A percentile compares a stretch with the other conserved stretches of the same genome.
phyloP scores from a whole-genome alignment of 1,284 basidiomycete species.

The Tilletia horrida region DNA sequence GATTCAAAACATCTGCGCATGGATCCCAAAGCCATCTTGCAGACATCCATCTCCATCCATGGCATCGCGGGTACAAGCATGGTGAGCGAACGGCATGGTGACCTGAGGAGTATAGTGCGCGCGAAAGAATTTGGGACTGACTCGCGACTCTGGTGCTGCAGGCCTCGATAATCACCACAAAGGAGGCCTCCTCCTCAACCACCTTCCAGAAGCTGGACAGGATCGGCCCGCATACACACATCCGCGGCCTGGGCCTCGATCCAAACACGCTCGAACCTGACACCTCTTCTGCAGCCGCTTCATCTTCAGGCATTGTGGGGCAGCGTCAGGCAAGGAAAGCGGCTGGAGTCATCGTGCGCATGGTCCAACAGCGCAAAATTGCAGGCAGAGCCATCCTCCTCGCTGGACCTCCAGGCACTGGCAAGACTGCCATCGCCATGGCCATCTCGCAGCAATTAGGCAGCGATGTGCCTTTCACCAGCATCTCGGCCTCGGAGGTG shows the following conservation, averaged over 20 bases:
- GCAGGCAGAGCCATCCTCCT: conserved; percentile 92
- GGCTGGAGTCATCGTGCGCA: conserved; percentile 92
- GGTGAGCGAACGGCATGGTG: neutral
- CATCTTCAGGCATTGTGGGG: conserved; percentile 90
- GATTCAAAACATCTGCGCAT: too few relatives aligned
- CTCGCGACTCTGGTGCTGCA: neutral
- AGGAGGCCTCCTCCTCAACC: conserved; percentile 15
- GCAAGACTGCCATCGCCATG: conserved; percentile 95
- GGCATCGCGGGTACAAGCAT: neutral
- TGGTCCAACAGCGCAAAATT: conserved; percentile 94
- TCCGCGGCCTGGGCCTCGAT: conserved; percentile 25
- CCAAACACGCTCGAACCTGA: conserved; percentile 22
- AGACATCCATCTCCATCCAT: too few relatives aligned
- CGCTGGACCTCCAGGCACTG: conserved; percentile 90
- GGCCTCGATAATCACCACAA: conserved; percentile 14
- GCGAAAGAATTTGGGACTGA: neutral
- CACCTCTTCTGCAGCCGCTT: conserved; percentile 56
- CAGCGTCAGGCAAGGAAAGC: conserved; percentile 92
- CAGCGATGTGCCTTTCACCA: conserved; percentile 90
- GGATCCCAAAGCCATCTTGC: neutral
- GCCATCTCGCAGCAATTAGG: conserved; percentile 93
- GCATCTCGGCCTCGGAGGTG: conserved; percentile 93
- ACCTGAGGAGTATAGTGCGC: neutral
- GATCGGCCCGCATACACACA: conserved; percentile 16
- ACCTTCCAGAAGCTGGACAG: conserved; percentile 15